phyloP scores from a whole-genome alignment of 371 early-diverging fungal genomes.

The Lichtheimia ramosa region DNA sequence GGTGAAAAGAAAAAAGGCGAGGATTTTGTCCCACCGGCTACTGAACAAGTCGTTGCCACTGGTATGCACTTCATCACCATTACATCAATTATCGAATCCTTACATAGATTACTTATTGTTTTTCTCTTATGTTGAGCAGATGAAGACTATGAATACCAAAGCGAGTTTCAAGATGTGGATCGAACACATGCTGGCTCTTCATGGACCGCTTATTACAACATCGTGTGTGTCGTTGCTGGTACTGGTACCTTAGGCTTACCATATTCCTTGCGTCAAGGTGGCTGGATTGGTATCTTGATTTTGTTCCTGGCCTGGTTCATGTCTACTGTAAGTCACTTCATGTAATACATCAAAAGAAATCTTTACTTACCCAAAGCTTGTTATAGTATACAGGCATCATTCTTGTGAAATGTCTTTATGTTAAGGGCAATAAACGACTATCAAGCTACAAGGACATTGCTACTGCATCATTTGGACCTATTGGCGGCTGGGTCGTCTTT shows the following conservation, averaged over 20 bases:
- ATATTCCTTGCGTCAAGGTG: conserved; percentile 46
- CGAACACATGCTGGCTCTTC: conserved; percentile 17
- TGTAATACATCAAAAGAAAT: background rate
- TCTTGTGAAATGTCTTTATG: conserved; percentile 21
- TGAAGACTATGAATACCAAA: conserved; percentile 9
- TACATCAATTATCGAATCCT: too few relatives aligned
- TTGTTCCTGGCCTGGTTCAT: conserved; percentile 73
- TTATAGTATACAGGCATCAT: conserved; percentile 13
- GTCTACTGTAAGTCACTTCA: conserved; percentile 52
- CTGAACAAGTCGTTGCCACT: too few relatives aligned
- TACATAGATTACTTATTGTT: too few relatives aligned
- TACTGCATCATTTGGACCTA: conserved; percentile 27
- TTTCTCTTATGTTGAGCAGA: too few relatives aligned
- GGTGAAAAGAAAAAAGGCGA: too few relatives aligned
- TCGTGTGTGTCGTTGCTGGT: conserved; percentile 78
- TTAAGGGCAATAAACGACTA: background rate
- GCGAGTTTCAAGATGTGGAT: conserved; percentile 11
- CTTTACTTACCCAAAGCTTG: too few relatives aligned
- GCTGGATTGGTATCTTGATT: conserved; percentile 75
- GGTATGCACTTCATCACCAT: too few relatives aligned
- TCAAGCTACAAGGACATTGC: conserved; percentile 2
- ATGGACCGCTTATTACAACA: conserved; percentile 56
- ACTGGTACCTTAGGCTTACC: conserved; percentile 83
- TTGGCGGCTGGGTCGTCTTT: conserved; percentile 32
- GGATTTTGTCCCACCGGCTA: too few relatives aligned